A percentile compares a stretch with the other conserved stretches of the same genome.
These are phyloP conservation scores for Verticillium dahliae DNA, from an alignment of 2,329 filamentous ascomycete species.

Conservation along the genomic window DNA sequence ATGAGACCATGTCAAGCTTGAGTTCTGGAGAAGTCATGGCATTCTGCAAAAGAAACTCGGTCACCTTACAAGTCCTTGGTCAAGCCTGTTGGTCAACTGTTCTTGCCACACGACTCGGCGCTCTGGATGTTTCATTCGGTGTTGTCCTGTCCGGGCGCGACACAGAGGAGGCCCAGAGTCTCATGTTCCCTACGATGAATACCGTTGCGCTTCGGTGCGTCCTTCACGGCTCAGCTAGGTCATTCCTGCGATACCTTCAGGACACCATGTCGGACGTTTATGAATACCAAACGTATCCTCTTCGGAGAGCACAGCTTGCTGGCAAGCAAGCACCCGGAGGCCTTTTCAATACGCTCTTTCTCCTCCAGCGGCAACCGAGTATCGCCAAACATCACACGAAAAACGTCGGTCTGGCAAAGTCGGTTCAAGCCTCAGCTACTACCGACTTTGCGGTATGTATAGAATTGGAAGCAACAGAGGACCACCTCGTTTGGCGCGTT, in stretches of 20 bases:
- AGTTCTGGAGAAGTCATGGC: constrained; percentile 19
- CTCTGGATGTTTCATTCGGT: constrained; percentile 75
- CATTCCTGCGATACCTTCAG: constrained; percentile 69
- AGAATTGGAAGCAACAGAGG: constrained; percentile 60
- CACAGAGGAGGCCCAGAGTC: constrained; percentile 55
- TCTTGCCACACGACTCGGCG: constrained; percentile 54
- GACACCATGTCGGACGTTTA: constrained; percentile 58
- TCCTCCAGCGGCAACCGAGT: constrained; percentile 37
- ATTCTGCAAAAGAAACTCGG: constrained; percentile 59
- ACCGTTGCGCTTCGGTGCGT: constrained; percentile 71
- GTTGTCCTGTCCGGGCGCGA: constrained; percentile 82
- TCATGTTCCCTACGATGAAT: constrained; percentile 90
- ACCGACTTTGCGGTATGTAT: constrained; percentile 79
- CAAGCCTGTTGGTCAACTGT: constrained; percentile 71
- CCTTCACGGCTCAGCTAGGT: constrained; percentile 58
- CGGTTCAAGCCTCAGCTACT: constrained; percentile 55
- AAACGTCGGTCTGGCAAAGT: constrained; percentile 45
- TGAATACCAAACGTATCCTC: constrained; percentile 70
- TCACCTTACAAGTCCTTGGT: constrained; percentile 72
- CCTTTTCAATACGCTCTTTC: constrained; percentile 51
- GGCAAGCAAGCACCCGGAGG: constrained; percentile 24
- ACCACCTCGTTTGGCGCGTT: constrained; percentile 60
- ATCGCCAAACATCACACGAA: not conserved
- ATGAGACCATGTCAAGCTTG: constrained; percentile 26
- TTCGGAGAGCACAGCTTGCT: constrained; percentile 58